A percentile compares a stretch with the other conserved stretches of the same genome.
Conservation (phyloP, 306 rosid genomes). For the Dalbergia cochinchinensis region DNA sequence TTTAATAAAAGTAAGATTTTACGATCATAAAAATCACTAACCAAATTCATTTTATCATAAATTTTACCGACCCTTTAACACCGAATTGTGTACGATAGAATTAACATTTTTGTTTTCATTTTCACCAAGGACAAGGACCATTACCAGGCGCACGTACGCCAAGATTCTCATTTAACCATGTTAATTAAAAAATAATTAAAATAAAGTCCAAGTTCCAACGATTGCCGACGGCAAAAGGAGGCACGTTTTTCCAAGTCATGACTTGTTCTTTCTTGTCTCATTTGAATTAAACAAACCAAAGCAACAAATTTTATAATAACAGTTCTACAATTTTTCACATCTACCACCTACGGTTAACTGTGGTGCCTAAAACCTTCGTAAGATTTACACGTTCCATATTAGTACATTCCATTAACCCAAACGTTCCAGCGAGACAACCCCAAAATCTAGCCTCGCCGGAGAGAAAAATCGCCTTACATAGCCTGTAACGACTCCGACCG, state of each 20-base stretch:
- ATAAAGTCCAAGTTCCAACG: not conserved
- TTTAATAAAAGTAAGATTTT: too few species aligned
- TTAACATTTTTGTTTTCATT: not conserved
- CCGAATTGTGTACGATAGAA: too few species aligned
- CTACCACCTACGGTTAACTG: slow-evolving; percentile 43
- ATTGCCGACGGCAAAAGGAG: not conserved
- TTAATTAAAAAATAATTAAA: not conserved
- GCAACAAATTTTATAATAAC: slow-evolving; percentile 29
- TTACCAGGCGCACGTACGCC: not conserved
- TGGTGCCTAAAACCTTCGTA: slow-evolving; percentile 1
- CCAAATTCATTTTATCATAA: too few species aligned
- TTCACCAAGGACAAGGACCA: not conserved
- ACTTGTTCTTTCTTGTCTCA: not conserved
- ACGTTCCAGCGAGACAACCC: slow-evolving; percentile 21
- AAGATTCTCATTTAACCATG: not conserved
- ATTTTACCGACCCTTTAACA: too few species aligned
- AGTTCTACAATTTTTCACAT: slow-evolving; percentile 40
- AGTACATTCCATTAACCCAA: not conserved
- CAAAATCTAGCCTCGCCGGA: slow-evolving; percentile 8
- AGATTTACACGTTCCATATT: slow-evolving; percentile 33
- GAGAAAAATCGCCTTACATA: slow-evolving; percentile 40
- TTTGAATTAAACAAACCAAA: slow-evolving; percentile 8
- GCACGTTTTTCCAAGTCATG: not conserved
- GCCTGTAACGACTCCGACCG: slow-evolving; percentile 71
- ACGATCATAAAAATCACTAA: too few species aligned